Base-by-base conservation (phyloP, 306 rosid genomes). In the Lathyrus sativus region DNA sequence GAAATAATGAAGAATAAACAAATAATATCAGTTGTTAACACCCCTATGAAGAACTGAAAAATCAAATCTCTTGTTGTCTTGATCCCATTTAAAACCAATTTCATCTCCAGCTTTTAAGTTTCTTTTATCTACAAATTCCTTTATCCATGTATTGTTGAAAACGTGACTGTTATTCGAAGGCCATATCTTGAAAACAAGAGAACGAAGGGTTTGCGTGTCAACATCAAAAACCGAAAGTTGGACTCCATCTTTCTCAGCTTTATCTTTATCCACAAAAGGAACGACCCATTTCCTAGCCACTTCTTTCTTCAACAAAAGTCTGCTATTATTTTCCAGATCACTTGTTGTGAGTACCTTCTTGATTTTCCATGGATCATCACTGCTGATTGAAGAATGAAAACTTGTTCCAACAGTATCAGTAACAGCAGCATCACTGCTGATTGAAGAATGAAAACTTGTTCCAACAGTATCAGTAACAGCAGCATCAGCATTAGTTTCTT, bases 341-440 rank as follows among this genome's bases (percentile, higher is more conserved):
- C 57, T 70, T 2, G 29, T 4, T 15, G 33, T 9, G 1, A 70
- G 26, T 1, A 70, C 67, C 31, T 70, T 70, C 74, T 70, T 57
- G 19, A 70, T 57, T 42, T 17, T 70, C 58, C 74, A 57, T 5
- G 46, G 22, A 11, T 70, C 74, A 14, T 19, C 22, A 19, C 22
- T 19, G 22, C 22, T 19, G 22, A 19, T 19, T 19, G 22, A 19
- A 19, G 22, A 19, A 19, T 19, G 1, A 19, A 6, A 0, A 5
- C 6, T 44, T 44, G 4, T 39, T 9, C 2, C 49, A 44, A 44
- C 17, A 44, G 5, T 7, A 44, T 2, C 17, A 43, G 6, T 2
- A 4, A 1, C n/a, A n/a, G n/a, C n/a, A n/a, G n/a, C n/a, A n/a
- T n/a, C n/a, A n/a, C n/a, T n/a, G n/a, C n/a, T n/a, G n/a, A n/a